Percentiles rank a stretch among this genome's conserved stretches.
phyloP scores from a whole-genome alignment of 495 filamentous ascomycete species.

The Hapsidospora chrysogenum region DNA sequence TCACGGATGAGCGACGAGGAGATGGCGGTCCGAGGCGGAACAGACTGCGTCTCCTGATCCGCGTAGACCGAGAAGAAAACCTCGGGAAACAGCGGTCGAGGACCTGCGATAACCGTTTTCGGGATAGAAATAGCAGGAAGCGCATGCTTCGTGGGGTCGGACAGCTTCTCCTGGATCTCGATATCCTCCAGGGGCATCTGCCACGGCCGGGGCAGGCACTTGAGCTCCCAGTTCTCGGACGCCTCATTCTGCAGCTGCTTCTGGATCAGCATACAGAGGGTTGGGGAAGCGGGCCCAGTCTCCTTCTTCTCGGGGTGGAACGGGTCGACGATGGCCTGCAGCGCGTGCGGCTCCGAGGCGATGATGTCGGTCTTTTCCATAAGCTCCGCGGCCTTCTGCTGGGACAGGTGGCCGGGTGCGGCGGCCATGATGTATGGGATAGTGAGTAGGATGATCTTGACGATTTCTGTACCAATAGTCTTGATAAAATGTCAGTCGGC shows the following conservation, averaged over 20 bases:
- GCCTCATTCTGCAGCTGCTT: constrained; percentile 65
- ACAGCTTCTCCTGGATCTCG: constrained; percentile 36
- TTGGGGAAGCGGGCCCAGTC: constrained; percentile 27
- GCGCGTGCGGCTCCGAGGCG: constrained; percentile 61
- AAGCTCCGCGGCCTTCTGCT: constrained; percentile 54
- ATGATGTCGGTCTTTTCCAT: constrained; percentile 89
- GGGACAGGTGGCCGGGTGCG: constrained; percentile 40
- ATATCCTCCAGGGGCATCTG: constrained; percentile 34
- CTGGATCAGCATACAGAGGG: constrained; percentile 71
- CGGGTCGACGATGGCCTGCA: constrained; percentile 71
- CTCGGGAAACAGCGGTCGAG: constrained; percentile 71
- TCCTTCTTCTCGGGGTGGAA: constrained; percentile 41
- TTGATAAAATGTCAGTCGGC: too few relatives aligned
- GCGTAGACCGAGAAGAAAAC: constrained; percentile 85
- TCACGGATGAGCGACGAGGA: constrained; percentile 73
- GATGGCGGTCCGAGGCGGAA: constrained; percentile 59
- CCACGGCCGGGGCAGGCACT: constrained; percentile 77
- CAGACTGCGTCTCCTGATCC: constrained; percentile 80
- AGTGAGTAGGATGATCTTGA: constrained; percentile 87
- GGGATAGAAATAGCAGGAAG: constrained; percentile 65
- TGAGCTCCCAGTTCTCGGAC: constrained; percentile 50
- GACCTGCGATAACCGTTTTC: constrained; percentile 52
- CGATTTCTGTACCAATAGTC: constrained; percentile 75
- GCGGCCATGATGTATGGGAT: constrained; percentile 81
- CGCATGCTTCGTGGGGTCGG: constrained; percentile 46